Evolutionary conservation across 345 rosid genomes (phyloP), one percentile per base, ranked within the genome.

Genomic region (Gossypium stocksii): DNA sequence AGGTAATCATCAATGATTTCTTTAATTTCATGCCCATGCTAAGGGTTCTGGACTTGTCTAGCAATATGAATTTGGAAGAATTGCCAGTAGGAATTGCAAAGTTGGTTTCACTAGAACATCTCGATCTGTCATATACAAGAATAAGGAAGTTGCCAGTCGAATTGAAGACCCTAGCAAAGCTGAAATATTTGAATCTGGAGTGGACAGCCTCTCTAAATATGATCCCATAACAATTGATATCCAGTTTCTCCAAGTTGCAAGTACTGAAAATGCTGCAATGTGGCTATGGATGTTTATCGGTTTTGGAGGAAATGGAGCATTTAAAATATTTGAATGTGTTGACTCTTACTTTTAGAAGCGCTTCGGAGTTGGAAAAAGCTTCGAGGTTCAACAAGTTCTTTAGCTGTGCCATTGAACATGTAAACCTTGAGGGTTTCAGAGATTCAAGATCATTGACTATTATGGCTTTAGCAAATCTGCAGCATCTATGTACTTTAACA

Each of bases 41-140:
- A 9, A 23, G 41, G 41, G 64, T 59, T 59, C 13, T 59, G 0
- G 41, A 25, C 17, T 59, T 59, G 17, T 51, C n/a, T 0, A 0
- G 0, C 0, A 46, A 46, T 13, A 0, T 0, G 3, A 0, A 2
- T 0, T n/a, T 19, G 25, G 0, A 17, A 54, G 59, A n/a, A 54
- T 8, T 54, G 23, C 23, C 59, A 0, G 25, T 54, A 0, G 23
- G 23, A 19, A 54, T 54, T n/a, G 11, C 4, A n/a, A 54, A 19
- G 10, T 54, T 54, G 59, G 59, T 54, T n/a, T 19, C 22, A 2
- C 59, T 54, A 54, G 59, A 54, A 54, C 12, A 54, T 54, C 59
- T 54, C 59, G 2, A 54, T 19, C 0, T 54, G 23, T 51, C 9
- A 51, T 0, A 0, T 0, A 54, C 59, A n/a, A 2, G 5, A 1